phyloP scores from a whole-genome alignment of 2,329 filamentous ascomycete species.

The Claviceps monticola region DNA sequence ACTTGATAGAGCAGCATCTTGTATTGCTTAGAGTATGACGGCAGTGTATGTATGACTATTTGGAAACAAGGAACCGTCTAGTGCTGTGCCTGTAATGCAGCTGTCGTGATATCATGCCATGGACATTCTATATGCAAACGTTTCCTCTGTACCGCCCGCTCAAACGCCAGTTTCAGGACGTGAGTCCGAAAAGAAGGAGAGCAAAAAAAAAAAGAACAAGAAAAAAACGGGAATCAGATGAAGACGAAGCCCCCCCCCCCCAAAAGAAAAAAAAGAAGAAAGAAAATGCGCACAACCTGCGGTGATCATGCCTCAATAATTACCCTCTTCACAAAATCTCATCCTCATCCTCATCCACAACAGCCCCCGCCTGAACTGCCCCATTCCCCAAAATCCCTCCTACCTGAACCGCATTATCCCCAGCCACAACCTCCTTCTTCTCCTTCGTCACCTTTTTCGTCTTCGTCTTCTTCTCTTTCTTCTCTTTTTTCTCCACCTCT shows the following conservation, averaged over 20 bases:
- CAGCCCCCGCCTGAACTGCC: slow-evolving; percentile 1
- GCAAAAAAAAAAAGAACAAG: not conserved
- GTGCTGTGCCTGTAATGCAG: not conserved
- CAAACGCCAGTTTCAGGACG: not conserved
- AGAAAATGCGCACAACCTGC: not conserved
- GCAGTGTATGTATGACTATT: not conserved
- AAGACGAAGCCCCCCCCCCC: not conserved
- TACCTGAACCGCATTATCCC: not conserved
- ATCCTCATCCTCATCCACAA: slow-evolving; percentile 3
- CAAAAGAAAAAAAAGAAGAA: not conserved
- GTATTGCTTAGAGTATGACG: no score
- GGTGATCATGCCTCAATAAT: not conserved
- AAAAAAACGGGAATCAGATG: not conserved
- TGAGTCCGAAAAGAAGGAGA: not conserved
- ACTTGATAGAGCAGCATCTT: no score
- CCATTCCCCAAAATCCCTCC: not conserved
- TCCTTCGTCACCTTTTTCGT: slow-evolving; percentile 10
- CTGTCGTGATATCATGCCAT: not conserved
- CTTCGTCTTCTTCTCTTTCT: slow-evolving; percentile 13
- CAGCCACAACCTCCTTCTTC: slow-evolving; percentile 20
- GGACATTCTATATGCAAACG: not conserved
- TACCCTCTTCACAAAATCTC: not conserved
- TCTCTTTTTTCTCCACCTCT: slow-evolving; percentile 12
- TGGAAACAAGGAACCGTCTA: not conserved
- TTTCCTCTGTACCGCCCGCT: not conserved